Evolutionary conservation across 495 filamentous ascomycete genomes (phyloP).

Genomic region (Neurospora pannonica): DNA sequence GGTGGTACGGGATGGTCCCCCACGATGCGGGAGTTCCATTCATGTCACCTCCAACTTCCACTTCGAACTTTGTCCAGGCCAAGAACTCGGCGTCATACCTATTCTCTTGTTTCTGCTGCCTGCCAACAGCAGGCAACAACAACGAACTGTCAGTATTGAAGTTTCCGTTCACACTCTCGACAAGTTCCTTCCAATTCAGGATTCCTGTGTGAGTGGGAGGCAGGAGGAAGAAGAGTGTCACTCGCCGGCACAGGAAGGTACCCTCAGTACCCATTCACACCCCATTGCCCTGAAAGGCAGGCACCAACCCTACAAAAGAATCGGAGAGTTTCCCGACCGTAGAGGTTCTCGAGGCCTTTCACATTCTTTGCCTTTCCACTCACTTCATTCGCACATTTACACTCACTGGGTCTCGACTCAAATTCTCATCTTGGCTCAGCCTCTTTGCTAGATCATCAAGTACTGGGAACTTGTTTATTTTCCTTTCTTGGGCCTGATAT

Average conservation of each 20-base stretch:
- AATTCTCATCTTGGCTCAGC: neutral
- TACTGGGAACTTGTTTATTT: neutral
- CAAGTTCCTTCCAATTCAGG: neutral
- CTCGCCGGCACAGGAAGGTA: neutral
- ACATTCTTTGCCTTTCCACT: neutral
- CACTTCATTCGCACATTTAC: neutral
- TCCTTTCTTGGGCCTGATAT: neutral
- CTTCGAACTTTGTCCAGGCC: neutral
- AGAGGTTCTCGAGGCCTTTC: neutral
- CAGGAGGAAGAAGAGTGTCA: neutral
- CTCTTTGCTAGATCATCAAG: neutral
- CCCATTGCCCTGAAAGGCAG: neutral
- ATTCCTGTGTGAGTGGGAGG: neutral
- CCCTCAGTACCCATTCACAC: neutral
- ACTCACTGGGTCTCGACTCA: neutral
- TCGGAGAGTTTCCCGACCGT: neutral
- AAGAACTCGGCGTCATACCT: neutral
- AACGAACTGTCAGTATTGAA: neutral
- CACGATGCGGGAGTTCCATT: neutral
- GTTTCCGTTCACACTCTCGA: neutral
- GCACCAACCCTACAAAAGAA: neutral
- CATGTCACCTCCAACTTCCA: neutral
- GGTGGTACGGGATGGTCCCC: neutral
- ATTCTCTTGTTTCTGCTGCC: neutral
- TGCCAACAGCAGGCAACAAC: neutral